These are phyloP conservation scores for Uromyces viciae-fabae DNA, from an alignment of 1,284 basidiomycete genomes.

Conservation along the genomic window DNA sequence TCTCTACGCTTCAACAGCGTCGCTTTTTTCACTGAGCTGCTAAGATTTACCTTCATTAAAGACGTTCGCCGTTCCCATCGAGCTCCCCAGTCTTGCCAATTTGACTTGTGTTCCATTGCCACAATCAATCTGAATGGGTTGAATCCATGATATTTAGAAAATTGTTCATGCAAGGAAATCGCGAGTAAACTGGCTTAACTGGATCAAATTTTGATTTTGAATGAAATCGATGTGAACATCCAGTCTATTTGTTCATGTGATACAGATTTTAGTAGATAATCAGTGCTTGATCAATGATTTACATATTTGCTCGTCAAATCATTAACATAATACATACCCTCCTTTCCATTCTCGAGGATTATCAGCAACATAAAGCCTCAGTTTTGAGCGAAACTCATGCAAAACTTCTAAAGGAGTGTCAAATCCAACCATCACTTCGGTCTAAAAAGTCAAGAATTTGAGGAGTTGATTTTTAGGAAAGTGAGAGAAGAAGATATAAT, in stretches of 20 bases:
- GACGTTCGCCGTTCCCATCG: slow-evolving; percentile 58
- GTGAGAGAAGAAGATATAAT: background rate
- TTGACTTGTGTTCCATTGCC: slow-evolving; percentile 72
- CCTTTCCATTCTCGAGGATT: slow-evolving; percentile 72
- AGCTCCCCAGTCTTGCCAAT: slow-evolving; percentile 83
- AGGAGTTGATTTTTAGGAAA: background rate
- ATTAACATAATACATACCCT: slow-evolving; percentile 34
- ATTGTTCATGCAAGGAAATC: background rate
- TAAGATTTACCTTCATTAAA: slow-evolving; percentile 49
- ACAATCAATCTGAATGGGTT: slow-evolving; percentile 60
- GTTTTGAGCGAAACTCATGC: slow-evolving; percentile 64
- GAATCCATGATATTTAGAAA: slow-evolving; percentile 33
- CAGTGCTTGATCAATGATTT: background rate
- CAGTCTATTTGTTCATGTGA: slow-evolving; percentile 24
- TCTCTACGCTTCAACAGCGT: no score
- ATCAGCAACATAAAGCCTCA: slow-evolving; percentile 64
- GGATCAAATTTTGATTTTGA: slow-evolving; percentile 51
- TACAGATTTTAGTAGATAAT: background rate
- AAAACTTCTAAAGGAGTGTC: slow-evolving; percentile 58
- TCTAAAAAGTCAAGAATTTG: slow-evolving; percentile 11
- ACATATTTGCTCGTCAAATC: no score
- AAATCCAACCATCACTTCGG: slow-evolving; percentile 50
- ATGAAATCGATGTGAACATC: slow-evolving; percentile 54
- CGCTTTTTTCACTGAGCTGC: slow-evolving; percentile 61
- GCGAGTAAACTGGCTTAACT: slow-evolving; percentile 10